Conservation (phyloP, 306 rosid species). For the Fragaria ananassa region DNA sequence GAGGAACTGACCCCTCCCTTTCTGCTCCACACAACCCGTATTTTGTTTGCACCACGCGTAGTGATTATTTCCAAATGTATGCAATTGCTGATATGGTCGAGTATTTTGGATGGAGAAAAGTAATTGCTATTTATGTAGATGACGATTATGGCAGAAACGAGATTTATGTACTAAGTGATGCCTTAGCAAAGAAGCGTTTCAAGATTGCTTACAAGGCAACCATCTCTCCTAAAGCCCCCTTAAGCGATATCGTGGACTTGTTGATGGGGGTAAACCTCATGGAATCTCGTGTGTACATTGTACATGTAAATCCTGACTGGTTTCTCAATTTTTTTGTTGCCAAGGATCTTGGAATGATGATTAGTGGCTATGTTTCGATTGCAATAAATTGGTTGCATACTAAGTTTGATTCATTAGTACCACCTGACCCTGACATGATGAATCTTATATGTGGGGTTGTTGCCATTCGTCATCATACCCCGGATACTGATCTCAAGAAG, state of each 20-base stretch:
- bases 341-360: slow-evolving; percentile 57
- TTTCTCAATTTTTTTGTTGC: slow-evolving; percentile 49
- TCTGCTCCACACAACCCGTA: slow-evolving; percentile 66
- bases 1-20: too few species aligned
- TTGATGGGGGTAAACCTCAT: slow-evolving; percentile 57
- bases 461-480: slow-evolving; percentile 74
- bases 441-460: slow-evolving; percentile 66
- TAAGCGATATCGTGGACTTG: slow-evolving; percentile 38
- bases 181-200: slow-evolving; percentile 61
- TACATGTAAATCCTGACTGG: slow-evolving; percentile 95
- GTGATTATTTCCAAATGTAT: slow-evolving; percentile 72
- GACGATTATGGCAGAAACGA: slow-evolving; percentile 82
- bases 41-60: slow-evolving; percentile 72
- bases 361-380: slow-evolving; percentile 70
- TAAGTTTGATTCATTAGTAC: slow-evolving; percentile 47
- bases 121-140: slow-evolving; percentile 74
- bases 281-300: slow-evolving; percentile 90
- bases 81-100: slow-evolving; percentile 74
- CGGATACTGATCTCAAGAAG: slow-evolving; percentile 51
- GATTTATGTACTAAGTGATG: slow-evolving; percentile 65
- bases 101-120: slow-evolving; percentile 66
- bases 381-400: slow-evolving; percentile 92
- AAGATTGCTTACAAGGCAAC: slow-evolving; percentile 78
- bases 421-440: slow-evolving; percentile 41
- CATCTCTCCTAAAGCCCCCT: slow-evolving; percentile 44